Conservation (phyloP, 495 filamentous ascomycete genomes). For the Podospora anserina region DNA sequence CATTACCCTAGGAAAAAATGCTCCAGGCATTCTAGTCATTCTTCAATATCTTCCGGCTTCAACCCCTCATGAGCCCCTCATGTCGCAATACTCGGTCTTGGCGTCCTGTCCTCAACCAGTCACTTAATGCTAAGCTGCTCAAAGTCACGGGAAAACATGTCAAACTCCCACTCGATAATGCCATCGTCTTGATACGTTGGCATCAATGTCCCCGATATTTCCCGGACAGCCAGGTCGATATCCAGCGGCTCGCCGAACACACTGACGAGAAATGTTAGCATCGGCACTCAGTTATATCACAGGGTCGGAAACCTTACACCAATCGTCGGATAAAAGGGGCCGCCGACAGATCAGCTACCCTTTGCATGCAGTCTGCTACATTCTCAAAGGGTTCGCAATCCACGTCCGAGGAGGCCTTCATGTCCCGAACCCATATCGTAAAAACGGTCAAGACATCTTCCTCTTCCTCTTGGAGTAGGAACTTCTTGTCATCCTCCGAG, state of each 20-base stretch:
- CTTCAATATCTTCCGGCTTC: background rate
- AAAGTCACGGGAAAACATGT: constrained; percentile 11
- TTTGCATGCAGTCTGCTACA: constrained; percentile 11
- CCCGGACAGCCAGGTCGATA: constrained; percentile 1
- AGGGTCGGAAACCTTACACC: constrained; percentile 17
- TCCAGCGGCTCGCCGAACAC: constrained; percentile 7
- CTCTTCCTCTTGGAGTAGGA: constrained; percentile 24
- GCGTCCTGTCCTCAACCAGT: background rate
- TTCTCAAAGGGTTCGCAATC: constrained; percentile 11
- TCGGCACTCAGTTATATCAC: background rate
- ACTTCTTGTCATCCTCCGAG: constrained; percentile 16
- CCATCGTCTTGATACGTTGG: constrained; percentile 7
- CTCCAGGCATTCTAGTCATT: background rate
- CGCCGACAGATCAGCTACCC: constrained; percentile 10
- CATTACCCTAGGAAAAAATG: background rate
- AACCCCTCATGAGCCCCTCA: background rate
- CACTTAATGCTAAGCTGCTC: constrained; percentile 3
- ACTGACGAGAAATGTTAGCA: background rate
- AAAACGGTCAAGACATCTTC: constrained; percentile 26
- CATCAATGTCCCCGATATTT: background rate
- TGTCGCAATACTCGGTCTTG: background rate
- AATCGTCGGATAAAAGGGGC: constrained; percentile 21
- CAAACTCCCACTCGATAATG: constrained; percentile 15
- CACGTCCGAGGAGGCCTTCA: constrained; percentile 1
- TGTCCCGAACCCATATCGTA: constrained; percentile 18